phyloP scores from a whole-genome alignment of 2,329 filamentous ascomycete genomes.

The Cladosporium sp. region DNA sequence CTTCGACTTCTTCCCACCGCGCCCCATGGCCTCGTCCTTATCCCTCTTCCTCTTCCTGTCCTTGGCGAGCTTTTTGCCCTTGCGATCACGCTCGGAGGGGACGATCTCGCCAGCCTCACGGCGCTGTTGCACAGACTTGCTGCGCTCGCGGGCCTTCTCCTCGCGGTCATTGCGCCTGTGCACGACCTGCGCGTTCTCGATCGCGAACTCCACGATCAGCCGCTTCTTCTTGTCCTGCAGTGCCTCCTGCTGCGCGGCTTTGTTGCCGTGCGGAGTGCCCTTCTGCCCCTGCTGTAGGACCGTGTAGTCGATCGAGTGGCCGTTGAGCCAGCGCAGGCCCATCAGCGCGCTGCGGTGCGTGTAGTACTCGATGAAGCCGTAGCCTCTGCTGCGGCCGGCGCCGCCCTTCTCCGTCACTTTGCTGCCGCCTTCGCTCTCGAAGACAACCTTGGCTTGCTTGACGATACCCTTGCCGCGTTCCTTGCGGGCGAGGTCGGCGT shows the following conservation, averaged over 20 bases:
- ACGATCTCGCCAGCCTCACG: conserved; percentile 14
- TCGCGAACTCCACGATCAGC: conserved; percentile 93
- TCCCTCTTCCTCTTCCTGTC: conserved; percentile 16
- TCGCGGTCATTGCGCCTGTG: conserved; percentile 67
- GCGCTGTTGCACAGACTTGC: conserved; percentile 25
- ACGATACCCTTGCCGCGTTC: conserved; percentile 82
- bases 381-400: conserved; percentile 81
- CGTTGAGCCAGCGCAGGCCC: conserved; percentile 91
- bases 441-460: conserved; percentile 90
- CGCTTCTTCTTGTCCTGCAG: conserved; percentile 77
- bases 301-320: conserved; percentile 56
- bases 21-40: conserved; percentile 16
- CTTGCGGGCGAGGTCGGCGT: conserved; percentile 75
- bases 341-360: conserved; percentile 93
- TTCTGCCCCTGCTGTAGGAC: conserved; percentile 43
- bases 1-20: conserved; percentile 27
- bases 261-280: conserved; percentile 28
- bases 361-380: conserved; percentile 96
- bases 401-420: conserved; percentile 76
- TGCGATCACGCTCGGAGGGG: conserved; percentile 9
- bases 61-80: conserved; percentile 16
- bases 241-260: conserved; percentile 34
- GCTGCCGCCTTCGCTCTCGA: conserved; percentile 78
- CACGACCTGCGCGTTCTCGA: conserved; percentile 97
- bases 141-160: conserved; percentile 48